phyloP scores from a whole-genome alignment of 2,329 filamentous ascomycete genomes.

The Chaetomiaceae sp. region DNA sequence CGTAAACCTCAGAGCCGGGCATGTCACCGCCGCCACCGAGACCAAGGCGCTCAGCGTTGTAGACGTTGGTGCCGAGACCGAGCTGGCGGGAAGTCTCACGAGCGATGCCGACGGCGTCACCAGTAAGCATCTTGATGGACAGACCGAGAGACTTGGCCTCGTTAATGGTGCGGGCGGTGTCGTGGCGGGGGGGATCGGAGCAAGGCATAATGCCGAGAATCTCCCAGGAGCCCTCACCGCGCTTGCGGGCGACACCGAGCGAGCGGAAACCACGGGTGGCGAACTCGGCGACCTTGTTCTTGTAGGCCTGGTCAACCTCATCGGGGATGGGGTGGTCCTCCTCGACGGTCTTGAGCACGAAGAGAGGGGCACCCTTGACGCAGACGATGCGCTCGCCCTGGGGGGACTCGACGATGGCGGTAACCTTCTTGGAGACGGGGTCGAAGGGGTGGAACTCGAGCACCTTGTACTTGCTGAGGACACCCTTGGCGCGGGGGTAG shows the following conservation, averaged over 20 bases:
- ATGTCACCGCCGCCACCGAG: constrained; percentile 86
- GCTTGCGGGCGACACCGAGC: constrained; percentile 87
- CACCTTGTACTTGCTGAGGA: constrained; percentile 77
- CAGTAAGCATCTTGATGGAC: constrained; percentile 93
- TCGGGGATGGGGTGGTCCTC: constrained; percentile 75
- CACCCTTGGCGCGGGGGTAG: constrained; percentile 76
- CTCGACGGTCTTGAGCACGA: constrained; percentile 81
- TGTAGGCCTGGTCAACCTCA: constrained; percentile 74
- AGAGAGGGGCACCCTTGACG: constrained; percentile 85
- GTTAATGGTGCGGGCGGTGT: constrained; percentile 83
- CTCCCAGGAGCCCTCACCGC: constrained; percentile 74
- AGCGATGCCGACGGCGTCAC: constrained; percentile 88
- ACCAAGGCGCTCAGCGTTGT: constrained; percentile 88
- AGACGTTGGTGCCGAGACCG: constrained; percentile 86
- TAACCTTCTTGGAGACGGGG: constrained; percentile 89
- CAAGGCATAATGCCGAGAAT: constrained; percentile 94
- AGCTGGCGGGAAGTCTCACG: constrained; percentile 88
- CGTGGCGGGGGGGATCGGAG: constrained; percentile 83
- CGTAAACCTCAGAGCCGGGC: constrained; percentile 88
- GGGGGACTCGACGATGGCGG: constrained; percentile 74
- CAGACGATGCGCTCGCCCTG: constrained; percentile 79
- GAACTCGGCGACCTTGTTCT: constrained; percentile 88
- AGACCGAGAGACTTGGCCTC: constrained; percentile 84
- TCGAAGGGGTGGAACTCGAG: constrained; percentile 84
- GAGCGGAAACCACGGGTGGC: constrained; percentile 91